Conservation (phyloP, 495 filamentous ascomycete genomes). For the Lophium mytilinum region DNA sequence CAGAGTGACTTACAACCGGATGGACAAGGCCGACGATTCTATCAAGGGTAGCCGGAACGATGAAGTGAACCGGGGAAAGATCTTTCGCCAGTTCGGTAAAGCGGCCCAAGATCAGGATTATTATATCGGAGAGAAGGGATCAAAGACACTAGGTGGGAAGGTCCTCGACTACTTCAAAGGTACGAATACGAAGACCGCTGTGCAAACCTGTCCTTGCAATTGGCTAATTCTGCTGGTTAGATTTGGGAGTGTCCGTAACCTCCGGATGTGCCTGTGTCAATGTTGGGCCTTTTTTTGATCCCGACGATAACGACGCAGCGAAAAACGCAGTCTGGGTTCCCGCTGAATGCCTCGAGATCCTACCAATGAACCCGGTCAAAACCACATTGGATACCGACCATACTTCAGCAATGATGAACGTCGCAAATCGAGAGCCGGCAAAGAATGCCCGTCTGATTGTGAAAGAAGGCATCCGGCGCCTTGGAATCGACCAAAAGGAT, state of each 20-base stretch:
- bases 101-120: not conserved
- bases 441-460: not conserved
- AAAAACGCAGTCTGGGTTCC: not conserved
- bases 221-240: not conserved
- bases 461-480: not conserved
- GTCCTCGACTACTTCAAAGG: not conserved
- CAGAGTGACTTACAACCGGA: not conserved
- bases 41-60: too few relatives aligned
- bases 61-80: not conserved
- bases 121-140: not conserved
- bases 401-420: not conserved
- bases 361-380: not conserved
- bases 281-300: too few relatives aligned
- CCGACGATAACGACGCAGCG: too few relatives aligned
- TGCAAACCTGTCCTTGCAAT: not conserved
- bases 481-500: not conserved
- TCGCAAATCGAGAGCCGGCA: not conserved
- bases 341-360: not conserved
- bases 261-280: too few relatives aligned
- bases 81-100: not conserved
- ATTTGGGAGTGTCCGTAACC: not conserved
- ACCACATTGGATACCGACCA: not conserved
- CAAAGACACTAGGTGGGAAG: not conserved
- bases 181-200: not conserved
- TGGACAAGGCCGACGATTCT: too few relatives aligned